Base-by-base conservation (phyloP, 2,329 filamentous ascomycete genomes). In the Bretziella fagacearum region DNA sequence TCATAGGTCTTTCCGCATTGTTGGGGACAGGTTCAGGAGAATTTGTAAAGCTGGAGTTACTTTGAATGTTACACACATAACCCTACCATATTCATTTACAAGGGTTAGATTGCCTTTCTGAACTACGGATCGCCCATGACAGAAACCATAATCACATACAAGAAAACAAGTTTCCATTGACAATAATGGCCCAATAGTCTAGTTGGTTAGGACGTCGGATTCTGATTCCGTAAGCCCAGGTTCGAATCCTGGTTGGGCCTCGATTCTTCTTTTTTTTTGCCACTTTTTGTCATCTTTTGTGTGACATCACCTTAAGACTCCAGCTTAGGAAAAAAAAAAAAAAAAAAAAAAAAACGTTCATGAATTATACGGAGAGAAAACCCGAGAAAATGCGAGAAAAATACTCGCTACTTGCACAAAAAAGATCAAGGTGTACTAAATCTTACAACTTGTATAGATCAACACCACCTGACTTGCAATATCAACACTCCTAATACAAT, bases 211-310 rank as follows among this genome's bases (percentile, higher is more conserved):
- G 45, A 47, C 45, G 45, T 47, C 45, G 45, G 45, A 47, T 30
- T 30, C 27, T 30, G 27, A 36, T 36, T 36, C 33, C 33, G 33
- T 36, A 36, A 36, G 33, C 33, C 46, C 46, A 48, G 46, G 46
- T 48, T 48, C 46, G 46, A 48, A 48, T 44, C 39, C 46, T 44
- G 46, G 46, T 48, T 48, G 30, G 46, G 46, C 37, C 46, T 48
- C 25, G 10, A 20, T 36, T 36, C 10, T 36, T 15, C 7, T 36
- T 17, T 36, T 36, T 36, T 36, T 17, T 36, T 17, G n/a, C n/a
- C n/a, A n/a, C 15, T 36, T 29, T 8, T 7, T 29, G 6, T 29
- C 6, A 29, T 6, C 27, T 29, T 29, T 29, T 3, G 27, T 30
- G 27, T 30, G 27, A 22, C 36, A 25, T 40, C 17, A 40, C 4